Conservation (phyloP, 495 filamentous ascomycete species). For the Talaromyces ruber region DNA sequence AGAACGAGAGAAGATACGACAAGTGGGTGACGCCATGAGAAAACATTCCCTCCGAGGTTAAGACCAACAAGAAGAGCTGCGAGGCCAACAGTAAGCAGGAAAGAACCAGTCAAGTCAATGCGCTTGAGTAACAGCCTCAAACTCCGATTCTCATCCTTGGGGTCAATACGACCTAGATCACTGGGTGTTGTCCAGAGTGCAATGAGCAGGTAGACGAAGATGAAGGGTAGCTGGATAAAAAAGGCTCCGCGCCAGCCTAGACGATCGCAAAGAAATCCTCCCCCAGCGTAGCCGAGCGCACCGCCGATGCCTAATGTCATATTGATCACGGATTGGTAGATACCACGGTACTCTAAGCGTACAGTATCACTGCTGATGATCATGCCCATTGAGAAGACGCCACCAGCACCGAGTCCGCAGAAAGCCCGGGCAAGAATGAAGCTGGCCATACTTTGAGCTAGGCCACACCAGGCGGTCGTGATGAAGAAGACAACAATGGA, state of each 20-base stretch:
- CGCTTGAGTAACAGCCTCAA: slow-evolving; percentile 50
- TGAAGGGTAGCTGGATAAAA: slow-evolving; percentile 56
- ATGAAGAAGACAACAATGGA: slow-evolving; percentile 54
- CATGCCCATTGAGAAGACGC: slow-evolving; percentile 61
- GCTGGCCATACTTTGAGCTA: slow-evolving; percentile 59
- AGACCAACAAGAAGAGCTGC: slow-evolving; percentile 65
- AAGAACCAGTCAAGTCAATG: slow-evolving; percentile 61
- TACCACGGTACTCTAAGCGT: slow-evolving; percentile 63
- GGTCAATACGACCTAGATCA: slow-evolving; percentile 45
- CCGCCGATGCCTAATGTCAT: slow-evolving; percentile 54
- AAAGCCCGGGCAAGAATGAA: slow-evolving; percentile 67
- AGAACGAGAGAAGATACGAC: slow-evolving; percentile 54
- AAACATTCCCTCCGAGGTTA: slow-evolving; percentile 70
- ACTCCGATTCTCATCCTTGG: slow-evolving; percentile 35
- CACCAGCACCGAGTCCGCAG: slow-evolving; percentile 67
- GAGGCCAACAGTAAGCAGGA: slow-evolving; percentile 53
- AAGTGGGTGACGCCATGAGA: slow-evolving; percentile 63
- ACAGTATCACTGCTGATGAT: slow-evolving; percentile 71
- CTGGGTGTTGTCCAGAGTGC: slow-evolving; percentile 49
- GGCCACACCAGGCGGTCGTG: slow-evolving; percentile 64
- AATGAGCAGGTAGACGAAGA: slow-evolving; percentile 51
- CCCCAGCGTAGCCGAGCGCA: slow-evolving; percentile 62
- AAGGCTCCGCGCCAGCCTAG: slow-evolving; percentile 71
- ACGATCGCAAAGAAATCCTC: slow-evolving; percentile 63
- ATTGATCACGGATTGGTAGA: slow-evolving; percentile 73